A percentile compares a stretch with the other conserved stretches of the same genome.
phyloP scores from a whole-genome alignment of 139 green algal genomes.

The Coccomyxa sp. region DNA sequence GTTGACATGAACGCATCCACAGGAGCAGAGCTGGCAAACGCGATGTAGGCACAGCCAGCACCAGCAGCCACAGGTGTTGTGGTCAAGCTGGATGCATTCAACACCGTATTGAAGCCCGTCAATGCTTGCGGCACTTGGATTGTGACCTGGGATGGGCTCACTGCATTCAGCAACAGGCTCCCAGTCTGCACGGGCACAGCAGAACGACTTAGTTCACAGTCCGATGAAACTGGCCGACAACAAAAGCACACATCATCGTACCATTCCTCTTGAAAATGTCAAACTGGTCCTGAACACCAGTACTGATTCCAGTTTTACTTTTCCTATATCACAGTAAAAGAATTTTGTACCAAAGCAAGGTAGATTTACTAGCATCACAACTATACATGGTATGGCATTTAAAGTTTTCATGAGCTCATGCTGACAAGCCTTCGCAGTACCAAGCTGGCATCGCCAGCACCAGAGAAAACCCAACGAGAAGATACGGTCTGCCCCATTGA shows the following conservation, averaged over 20 bases:
- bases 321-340: background rate
- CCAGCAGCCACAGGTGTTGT: background rate
- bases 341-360: background rate
- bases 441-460: background rate
- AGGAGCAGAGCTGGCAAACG: background rate
- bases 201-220: background rate
- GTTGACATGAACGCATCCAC: slow-evolving; percentile 4
- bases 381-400: background rate
- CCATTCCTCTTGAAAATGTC: background rate
- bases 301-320: background rate
- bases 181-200: background rate
- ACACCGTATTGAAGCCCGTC: background rate
- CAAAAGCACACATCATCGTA: background rate
- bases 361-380: background rate
- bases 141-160: background rate
- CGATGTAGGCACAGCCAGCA: background rate
- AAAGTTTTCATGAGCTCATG: background rate
- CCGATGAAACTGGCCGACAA: background rate
- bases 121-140: background rate
- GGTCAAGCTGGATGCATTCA: background rate
- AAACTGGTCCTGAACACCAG: background rate
- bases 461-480: too few relatives aligned
- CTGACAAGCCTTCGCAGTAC: background rate
- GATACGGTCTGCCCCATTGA: too few relatives aligned
- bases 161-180: background rate